Evolutionary conservation across 306 rosid species (phyloP), one percentile per base, ranked within the genome.

Genomic region (Malus fusca): DNA sequence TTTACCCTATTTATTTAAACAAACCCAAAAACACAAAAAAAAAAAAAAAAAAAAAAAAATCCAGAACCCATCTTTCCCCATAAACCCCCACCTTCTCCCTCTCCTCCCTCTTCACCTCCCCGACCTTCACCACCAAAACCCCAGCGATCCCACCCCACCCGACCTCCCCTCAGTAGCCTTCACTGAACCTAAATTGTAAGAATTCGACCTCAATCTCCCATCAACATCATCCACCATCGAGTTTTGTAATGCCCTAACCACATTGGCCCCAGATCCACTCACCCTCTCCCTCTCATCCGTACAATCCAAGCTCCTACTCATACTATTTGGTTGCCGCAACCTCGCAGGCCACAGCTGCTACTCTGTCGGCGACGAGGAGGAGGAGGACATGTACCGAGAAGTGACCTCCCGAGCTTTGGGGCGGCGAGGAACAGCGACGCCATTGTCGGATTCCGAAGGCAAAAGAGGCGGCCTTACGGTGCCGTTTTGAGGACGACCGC

Each of bases 361-460:
- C 82, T 93, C 97, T 31, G 59, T 23, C 22, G 86, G 82, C 88
- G 80, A 74, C 1, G 91, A 69, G n/a, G 83, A 83, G 4, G 88
- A 84, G 10, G 92, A 79, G 0, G 85, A 84, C 93, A 92, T 79
- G 79, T 92, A 90, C 6, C 97, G 97, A 75, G 97, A 92, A 71
- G 90, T 92, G 53, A 92, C 87, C 59, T 88, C 91, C 72, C 90
- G 84, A 10, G 92, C 55, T 82, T 92, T 92, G 18, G 88, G 82
- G 11, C 88, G 86, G 68, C 90, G 90, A 72, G 78, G 51, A 13
- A 83, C 82, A 74, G 82, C 87, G 43, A 81, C 68, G 30, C 79
- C 96, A 92, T 92, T 92, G 87, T 85, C 96, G 61, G 91, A 78
- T 62, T 93, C 98, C 42, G 98, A 89, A 11, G 97, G 97, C 70